Base-by-base conservation (phyloP, 352 stramenopile genomes). In the Globisporangium solare region DNA sequence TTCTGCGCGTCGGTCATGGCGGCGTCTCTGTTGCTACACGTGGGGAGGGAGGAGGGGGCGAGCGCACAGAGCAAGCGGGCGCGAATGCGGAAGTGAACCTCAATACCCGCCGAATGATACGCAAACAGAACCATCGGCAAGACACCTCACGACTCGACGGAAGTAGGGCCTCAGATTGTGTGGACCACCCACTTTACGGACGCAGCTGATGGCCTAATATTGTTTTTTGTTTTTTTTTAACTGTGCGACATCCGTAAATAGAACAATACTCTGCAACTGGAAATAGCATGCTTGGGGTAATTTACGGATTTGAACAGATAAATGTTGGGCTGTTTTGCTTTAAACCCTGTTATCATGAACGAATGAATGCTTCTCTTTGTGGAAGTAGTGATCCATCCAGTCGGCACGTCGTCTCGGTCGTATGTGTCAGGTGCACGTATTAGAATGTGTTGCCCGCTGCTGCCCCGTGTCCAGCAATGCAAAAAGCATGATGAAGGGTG, bases 1-100 rank as follows among this genome's bases (percentile, higher is more conserved):
- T 73, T 68, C 5, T 56, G 31, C 2, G 52, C 51, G 60, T 66
- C 62, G 7, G 37, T 31, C 69, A 78, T 78, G 18, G 17, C 51
- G 13, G 40, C 8, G 13, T 37, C 32, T 40, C 32, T 39, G 8
- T 18, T 22, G 20, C 32, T 39, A 46, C 35, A 17, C 20, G 7
- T 27, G 21, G 3, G 17, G 47, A 52, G 18, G 22, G 35, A 15
- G 46, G 27, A 55, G 18, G 50, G 24, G 22, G 41, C 5, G 11
- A 27, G 5, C 24, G 24, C 24, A 27, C 24, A 27, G n/a, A n/a
- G n/a, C 24, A 27, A 27, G 24, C 2, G 5, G 24, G 24, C 51
- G 51, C 18, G 35, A 43, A 43, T 43, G 39, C 12, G 18, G 39
- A 43, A 43, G 12, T 43, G 39, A 43, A 43, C 13, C 50, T 56